Percentiles rank a stretch among this genome's conserved stretches.
Conservation (phyloP, 768 basidiomycete species). For the Pluteus cervinus region DNA sequence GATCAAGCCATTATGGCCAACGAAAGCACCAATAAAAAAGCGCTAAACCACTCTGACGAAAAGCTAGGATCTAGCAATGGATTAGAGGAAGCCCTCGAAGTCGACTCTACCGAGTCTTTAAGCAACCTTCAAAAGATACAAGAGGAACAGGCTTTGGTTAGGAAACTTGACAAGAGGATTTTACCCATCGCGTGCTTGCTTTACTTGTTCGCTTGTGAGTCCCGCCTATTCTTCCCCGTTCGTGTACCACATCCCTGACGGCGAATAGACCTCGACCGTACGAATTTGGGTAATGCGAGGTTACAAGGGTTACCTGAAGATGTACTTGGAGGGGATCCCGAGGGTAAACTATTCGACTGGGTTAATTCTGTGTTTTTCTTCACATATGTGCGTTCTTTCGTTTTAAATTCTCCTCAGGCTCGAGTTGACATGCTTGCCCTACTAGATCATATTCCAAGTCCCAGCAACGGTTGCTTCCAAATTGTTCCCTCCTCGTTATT, state of each 20-base stretch:
- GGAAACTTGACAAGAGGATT: conserved; percentile 63
- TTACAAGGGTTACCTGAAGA: conserved; percentile 66
- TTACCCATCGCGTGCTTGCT: conserved; percentile 68
- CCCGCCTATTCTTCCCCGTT: neutral
- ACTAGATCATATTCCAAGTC: conserved; percentile 62
- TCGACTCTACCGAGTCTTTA: conserved; percentile 6
- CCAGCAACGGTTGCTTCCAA: conserved; percentile 65
- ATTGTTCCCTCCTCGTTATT: conserved; percentile 59
- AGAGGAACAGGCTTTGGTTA: conserved; percentile 49
- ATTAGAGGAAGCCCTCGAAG: conserved; percentile 10
- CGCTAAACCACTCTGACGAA: conserved; percentile 15
- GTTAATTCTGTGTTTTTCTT: conserved; percentile 74
- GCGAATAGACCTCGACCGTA: conserved; percentile 59
- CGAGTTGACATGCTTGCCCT: neutral
- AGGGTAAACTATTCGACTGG: conserved; percentile 72
- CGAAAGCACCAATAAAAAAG: too few relatives aligned
- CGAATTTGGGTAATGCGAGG: conserved; percentile 76
- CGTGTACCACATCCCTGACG: neutral
- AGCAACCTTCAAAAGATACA: conserved; percentile 10
- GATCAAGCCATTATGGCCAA: conserved; percentile 12
- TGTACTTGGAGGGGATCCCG: conserved; percentile 59
- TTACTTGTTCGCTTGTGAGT: conserved; percentile 72
- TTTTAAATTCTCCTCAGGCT: neutral
- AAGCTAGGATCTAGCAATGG: conserved; percentile 22
- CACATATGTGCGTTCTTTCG: conserved; percentile 50